phyloP scores from a whole-genome alignment of 2,329 filamentous ascomycete genomes.

The Onygena corvina region DNA sequence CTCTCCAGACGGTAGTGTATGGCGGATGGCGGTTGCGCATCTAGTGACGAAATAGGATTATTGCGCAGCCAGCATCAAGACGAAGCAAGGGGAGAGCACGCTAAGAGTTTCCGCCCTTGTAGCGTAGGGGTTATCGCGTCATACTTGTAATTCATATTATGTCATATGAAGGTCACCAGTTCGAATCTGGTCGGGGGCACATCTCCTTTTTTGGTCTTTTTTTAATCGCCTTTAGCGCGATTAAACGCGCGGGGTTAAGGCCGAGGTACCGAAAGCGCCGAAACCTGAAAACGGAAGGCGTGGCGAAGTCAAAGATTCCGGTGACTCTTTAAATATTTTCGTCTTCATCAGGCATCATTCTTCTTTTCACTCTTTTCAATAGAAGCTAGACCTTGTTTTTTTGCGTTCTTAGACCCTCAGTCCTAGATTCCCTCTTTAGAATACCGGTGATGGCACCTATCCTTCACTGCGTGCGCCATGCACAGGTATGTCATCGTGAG shows the following conservation, averaged over 20 bases:
- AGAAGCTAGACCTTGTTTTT: too few species aligned
- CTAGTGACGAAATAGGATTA: too few species aligned
- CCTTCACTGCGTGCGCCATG: constrained; percentile 37
- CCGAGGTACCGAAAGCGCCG: background rate
- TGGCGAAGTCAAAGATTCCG: background rate
- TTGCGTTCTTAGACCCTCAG: background rate
- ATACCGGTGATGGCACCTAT: constrained; percentile 29
- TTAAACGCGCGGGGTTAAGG: background rate
- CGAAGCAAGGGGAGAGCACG: too few species aligned
- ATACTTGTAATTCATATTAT: constrained; percentile 8
- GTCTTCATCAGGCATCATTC: background rate
- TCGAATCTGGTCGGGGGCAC: constrained; percentile 6
- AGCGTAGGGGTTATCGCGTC: constrained; percentile 7
- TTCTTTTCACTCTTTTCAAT: too few species aligned
- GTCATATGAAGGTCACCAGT: constrained; percentile 7
- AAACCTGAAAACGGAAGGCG: background rate
- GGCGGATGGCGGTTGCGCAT: too few species aligned
- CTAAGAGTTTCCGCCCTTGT: constrained; percentile 2
- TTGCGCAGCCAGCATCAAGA: too few species aligned
- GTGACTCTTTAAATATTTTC: too few species aligned
- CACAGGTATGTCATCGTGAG: constrained; percentile 27
- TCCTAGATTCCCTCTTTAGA: background rate
- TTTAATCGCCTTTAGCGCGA: background rate
- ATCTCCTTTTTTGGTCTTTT: background rate
- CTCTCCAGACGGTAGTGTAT: too few species aligned